Conservation (phyloP, 73 alveolate genomes). For the Tetrahymena thermophila region DNA sequence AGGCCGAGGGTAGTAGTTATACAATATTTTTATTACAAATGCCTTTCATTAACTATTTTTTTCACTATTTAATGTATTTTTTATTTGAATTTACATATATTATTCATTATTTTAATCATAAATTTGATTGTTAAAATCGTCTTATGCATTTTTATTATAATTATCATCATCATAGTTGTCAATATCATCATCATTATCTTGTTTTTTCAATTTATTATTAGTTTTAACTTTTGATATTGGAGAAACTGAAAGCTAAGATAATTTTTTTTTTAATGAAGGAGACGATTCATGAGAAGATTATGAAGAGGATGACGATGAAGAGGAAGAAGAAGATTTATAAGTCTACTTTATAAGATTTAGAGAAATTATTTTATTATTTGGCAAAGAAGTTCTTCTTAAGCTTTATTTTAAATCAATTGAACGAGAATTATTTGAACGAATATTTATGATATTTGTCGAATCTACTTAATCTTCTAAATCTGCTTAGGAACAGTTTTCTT, state of each 20-base stretch:
- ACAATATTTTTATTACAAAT: no score
- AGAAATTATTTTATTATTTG: neutral
- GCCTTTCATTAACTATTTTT: neutral
- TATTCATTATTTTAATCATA: no score
- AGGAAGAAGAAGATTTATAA: neutral
- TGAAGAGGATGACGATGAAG: neutral
- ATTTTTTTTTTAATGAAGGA: neutral
- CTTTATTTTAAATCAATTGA: neutral
- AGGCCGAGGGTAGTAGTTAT: no score
- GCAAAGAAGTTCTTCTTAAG: neutral
- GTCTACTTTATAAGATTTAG: neutral
- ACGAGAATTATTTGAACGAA: neutral
- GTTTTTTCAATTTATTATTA: neutral
- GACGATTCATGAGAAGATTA: neutral
- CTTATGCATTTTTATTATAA: neutral
- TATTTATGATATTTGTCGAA: neutral
- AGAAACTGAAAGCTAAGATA: neutral
- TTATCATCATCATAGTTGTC: neutral
- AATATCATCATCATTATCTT: neutral
- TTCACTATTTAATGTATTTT: neutral
- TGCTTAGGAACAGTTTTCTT: neutral
- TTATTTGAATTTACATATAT: no score
- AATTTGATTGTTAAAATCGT: neutral
- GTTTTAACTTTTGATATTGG: neutral
- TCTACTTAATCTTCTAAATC: neutral